A percentile compares a stretch with the other conserved stretches of the same genome.
Conservation (phyloP, 164 flowering plant species). For the Annona cherimola region DNA sequence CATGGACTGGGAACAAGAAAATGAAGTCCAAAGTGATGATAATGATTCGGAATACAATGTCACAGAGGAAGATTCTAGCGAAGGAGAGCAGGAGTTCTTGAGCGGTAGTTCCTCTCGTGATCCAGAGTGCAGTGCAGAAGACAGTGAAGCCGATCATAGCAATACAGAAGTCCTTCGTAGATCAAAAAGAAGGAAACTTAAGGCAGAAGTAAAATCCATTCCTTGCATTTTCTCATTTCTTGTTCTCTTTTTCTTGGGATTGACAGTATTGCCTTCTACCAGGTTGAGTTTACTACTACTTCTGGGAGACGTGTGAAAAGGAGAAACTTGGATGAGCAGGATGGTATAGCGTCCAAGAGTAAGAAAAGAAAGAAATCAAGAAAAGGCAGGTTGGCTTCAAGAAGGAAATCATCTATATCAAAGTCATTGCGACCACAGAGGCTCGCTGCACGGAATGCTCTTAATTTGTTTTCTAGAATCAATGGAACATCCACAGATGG, state of each 20-base stretch:
- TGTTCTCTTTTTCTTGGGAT: constrained; percentile 4
- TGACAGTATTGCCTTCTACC: constrained; percentile 11
- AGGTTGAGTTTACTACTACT: constrained; percentile 75
- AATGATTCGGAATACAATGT: constrained; percentile 83
- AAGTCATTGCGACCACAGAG: constrained; percentile 81
- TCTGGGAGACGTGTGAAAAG: constrained; percentile 94
- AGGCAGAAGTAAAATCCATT: constrained; percentile 44
- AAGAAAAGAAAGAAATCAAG: constrained; percentile 40
- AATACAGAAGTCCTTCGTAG: constrained; percentile 49
- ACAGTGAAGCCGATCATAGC: constrained; percentile 47
- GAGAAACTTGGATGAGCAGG: constrained; percentile 74
- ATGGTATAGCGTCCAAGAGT: constrained; percentile 32
- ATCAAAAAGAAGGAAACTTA: constrained; percentile 72
- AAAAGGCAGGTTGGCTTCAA: constrained; percentile 35
- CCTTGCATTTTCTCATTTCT: constrained; percentile 3
- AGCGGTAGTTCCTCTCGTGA: constrained; percentile 47
- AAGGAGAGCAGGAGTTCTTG: constrained; percentile 56
- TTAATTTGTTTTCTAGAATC: constrained; percentile 55
- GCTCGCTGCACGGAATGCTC: constrained; percentile 93
- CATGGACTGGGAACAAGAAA: constrained; percentile 79
- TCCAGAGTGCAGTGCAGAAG: constrained; percentile 52
- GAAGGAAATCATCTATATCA: constrained; percentile 40
- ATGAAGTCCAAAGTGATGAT: constrained; percentile 65
- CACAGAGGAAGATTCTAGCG: constrained; percentile 63
- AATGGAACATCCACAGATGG: constrained; percentile 59